These are phyloP conservation scores for Arabis alpina DNA, from an alignment of 345 rosid genomes.

Conservation along the genomic window DNA sequence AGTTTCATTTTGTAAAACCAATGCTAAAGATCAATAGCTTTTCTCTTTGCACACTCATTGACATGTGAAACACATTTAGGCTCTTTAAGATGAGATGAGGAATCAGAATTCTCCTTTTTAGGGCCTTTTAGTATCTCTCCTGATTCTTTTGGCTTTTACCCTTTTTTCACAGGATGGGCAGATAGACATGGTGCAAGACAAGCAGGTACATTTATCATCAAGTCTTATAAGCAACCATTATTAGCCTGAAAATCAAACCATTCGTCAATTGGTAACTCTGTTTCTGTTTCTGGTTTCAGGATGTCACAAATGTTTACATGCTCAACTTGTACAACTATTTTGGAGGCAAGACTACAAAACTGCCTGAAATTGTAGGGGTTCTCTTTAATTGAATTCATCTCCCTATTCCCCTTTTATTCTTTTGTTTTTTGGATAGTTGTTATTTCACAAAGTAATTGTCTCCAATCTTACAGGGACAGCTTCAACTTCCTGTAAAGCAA, in stretches of 20 bases:
- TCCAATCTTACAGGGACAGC: constrained; percentile 33
- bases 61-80: not conserved
- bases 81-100: constrained; percentile 6
- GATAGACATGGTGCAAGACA: constrained; percentile 64
- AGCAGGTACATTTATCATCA: constrained; percentile 63
- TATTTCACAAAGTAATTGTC: not conserved
- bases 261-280: not conserved
- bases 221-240: constrained; percentile 16
- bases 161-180: constrained; percentile 67
- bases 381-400: not conserved
- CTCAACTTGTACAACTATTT: constrained; percentile 35
- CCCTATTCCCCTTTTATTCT: constrained; percentile 7
- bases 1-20: constrained; percentile 2
- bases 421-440: not conserved
- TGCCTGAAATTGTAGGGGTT: constrained; percentile 37
- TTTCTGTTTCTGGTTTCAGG: constrained; percentile 39
- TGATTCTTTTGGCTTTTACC: constrained; percentile 9
- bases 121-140: constrained; percentile 15
- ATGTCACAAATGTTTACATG: constrained; percentile 41
- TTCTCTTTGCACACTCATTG: not conserved
- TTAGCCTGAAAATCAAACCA: not conserved
- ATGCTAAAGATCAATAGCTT: constrained; percentile 8
- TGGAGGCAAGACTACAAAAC: constrained; percentile 44
- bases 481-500: constrained; percentile 8
- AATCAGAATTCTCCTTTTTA: not conserved